Base-by-base conservation (phyloP, 768 basidiomycete species). In the Mycena galopus region DNA sequence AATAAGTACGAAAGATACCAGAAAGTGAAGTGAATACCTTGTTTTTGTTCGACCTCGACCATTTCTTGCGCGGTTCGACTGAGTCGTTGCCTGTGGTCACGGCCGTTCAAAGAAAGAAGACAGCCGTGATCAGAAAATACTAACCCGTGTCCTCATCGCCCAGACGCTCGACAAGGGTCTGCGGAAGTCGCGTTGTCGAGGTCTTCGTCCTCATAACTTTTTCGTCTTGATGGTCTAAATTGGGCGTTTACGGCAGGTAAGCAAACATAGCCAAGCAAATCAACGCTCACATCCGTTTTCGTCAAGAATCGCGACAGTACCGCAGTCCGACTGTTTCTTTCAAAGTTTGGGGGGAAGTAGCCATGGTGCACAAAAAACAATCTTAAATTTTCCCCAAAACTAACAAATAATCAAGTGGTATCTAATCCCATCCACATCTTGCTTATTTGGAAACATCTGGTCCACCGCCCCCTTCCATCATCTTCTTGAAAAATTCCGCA, bases 161-260 rank as follows among this genome's bases (percentile, higher is more conserved):
- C 29, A 85, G 74, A 53, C 81, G 77, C 39, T 83, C 81, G 37
- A 75, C 75, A 23, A 85, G 77, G 44, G 71, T 76, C 56, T 82
- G 81, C 25, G 84, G 84, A 21, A 84, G 78, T 65, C 82, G 80
- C 50, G 82, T 85, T 17, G 84, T 86, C 9, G 83, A 82, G 9
- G 84, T 82, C 78, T 84, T 86, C 75, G 71, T 73, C 56, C 77
- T 74, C 61, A 71, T 70, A 74, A 42, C 55, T 68, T 39, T 73
- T 69, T 60, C 7, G 32, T 21, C n/a, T 25, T 37, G 27, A 11
- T 16, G 39, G 55, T 42, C 35, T 11, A 30, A 60, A 60, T 60
- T 60, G 44, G 59, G 55, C 7, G 47, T 6, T 27, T 21, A 19
- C 44, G 14, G 25, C 42, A 44, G 17, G n/a, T 14, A 27, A 12